Evolutionary conservation across 2,329 filamentous ascomycete species (phyloP), one percentile per base, ranked within the genome.

Genomic region (Cladosporium cucumerinum): DNA sequence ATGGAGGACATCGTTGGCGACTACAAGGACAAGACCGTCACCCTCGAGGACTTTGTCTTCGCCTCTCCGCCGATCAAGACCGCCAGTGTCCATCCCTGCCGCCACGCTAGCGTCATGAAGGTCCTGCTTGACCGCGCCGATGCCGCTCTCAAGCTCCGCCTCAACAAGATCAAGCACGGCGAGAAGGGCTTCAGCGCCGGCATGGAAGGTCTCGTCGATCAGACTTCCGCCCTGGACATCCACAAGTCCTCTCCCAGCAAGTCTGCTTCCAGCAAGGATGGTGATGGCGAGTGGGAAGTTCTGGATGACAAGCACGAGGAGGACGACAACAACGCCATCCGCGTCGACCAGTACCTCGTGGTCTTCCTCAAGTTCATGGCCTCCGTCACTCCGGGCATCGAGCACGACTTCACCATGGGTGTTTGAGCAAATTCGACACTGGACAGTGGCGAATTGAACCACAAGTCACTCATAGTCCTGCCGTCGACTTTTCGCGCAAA

Each of bases 11-110:
- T 97, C 65, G 91, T 96, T 39, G 93, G 93, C 67, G 93, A 97
- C 81, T 97, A 97, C 83, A 96, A 96, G 76, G 93, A 97, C 82
- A 99, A 99, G 84, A 99, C 95, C 0, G 95, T 99, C 66, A 99
- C 95, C 1, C 87, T 98, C 66, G 95, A 99, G 77, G 93, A 97
- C 78, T 99, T 99, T 76, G 93, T 92, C 55, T 97, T 96, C 82
- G 95, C 96, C 76, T 90, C 92, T 69, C 89, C 91, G 74, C 89
- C 88, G 72, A 87, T 97, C 76, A 97, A 97, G 82, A 99, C 97
- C 86, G 95, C 94, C 36, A 95, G 90, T 34, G 91, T 99, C 16
- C 95, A 99, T 75, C 95, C 95, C 3, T 99, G 95, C 86, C 96
- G 95, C 77, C 95, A 99, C 76, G 95, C 95, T 11, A 90, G 90